These are phyloP conservation scores for Delonix regia DNA, from an alignment of 306 rosid genomes.

Conservation along the genomic window DNA sequence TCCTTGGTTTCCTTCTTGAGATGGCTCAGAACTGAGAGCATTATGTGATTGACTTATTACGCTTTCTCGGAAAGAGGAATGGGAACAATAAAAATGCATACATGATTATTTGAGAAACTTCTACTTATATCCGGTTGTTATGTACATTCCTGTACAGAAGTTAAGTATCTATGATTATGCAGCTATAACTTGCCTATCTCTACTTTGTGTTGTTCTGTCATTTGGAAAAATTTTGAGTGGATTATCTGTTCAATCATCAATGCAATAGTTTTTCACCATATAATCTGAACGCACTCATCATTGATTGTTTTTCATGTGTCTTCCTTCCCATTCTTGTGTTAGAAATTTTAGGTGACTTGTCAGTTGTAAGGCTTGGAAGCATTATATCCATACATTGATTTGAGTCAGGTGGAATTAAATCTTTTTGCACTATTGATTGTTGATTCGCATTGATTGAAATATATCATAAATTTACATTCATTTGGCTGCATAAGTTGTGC, in stretches of 20 bases:
- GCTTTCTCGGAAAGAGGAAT: constrained; percentile 2
- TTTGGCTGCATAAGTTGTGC: constrained; percentile 10
- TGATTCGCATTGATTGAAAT: constrained; percentile 25
- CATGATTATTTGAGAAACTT: not conserved
- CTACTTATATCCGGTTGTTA: not conserved
- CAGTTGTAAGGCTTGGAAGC: not conserved
- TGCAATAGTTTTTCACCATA: not conserved
- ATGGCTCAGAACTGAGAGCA: constrained; percentile 13
- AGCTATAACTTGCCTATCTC: not conserved
- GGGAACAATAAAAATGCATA: not conserved
- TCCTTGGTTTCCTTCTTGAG: constrained; percentile 23
- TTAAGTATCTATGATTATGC: constrained; percentile 12
- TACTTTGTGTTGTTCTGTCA: not conserved
- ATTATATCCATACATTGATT: not conserved
- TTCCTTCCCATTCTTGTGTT: constrained; percentile 12
- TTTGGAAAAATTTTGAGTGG: not conserved
- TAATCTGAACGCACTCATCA: not conserved
- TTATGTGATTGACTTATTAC: constrained; percentile 17
- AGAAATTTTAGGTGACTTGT: constrained; percentile 4
- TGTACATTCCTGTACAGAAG: not conserved
- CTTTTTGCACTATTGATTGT: not conserved
- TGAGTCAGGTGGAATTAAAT: constrained; percentile 18
- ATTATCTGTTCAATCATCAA: constrained; percentile 5
- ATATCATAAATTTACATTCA: constrained; percentile 1
- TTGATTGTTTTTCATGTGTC: constrained; percentile 11